Percentiles rank a stretch among this genome's conserved stretches.
phyloP scores from a whole-genome alignment of 805 yeast genomes.

The Ogataea corticis region DNA sequence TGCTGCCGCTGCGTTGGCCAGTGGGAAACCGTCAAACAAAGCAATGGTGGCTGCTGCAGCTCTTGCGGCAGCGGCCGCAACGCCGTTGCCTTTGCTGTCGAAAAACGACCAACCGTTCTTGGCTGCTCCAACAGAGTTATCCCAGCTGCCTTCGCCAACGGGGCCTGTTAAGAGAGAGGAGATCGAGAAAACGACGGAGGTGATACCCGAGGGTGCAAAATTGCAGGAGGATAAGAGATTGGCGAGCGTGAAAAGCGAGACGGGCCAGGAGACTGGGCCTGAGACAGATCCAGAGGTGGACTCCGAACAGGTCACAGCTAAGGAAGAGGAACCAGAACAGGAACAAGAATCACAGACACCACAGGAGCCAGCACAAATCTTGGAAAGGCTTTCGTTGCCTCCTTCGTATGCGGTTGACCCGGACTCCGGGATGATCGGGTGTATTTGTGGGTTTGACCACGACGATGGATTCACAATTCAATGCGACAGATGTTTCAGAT shows the following conservation, averaged over 20 bases:
- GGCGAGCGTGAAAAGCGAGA: slow-evolving; percentile 3
- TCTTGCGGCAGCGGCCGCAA: slow-evolving; percentile 76
- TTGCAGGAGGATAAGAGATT: not conserved
- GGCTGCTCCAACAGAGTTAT: not conserved
- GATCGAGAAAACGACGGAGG: not conserved
- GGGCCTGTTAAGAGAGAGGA: not conserved
- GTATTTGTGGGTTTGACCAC: slow-evolving; percentile 83
- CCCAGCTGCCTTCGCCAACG: not conserved
- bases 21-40: slow-evolving; percentile 38
- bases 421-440: slow-evolving; percentile 84
- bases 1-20: slow-evolving; percentile 39
- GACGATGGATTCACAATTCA: slow-evolving; percentile 95
- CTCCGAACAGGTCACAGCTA: slow-evolving; percentile 8
- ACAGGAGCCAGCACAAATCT: no score
- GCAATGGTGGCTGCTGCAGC: slow-evolving; percentile 84
- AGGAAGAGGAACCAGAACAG: not conserved
- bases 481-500: slow-evolving; percentile 87
- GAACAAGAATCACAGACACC: not conserved
- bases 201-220: not conserved
- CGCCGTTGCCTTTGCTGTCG: slow-evolving; percentile 57
- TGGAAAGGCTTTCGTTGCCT: slow-evolving; percentile 20
- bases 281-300: slow-evolving; percentile 1
- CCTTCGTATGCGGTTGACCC: slow-evolving; percentile 66
- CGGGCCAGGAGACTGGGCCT: slow-evolving; percentile 2
- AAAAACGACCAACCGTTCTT: slow-evolving; percentile 13